These are phyloP conservation scores for sunflower (Helianthus annuus) DNA, from an alignment of 129 eudicot species.

Conservation along the genomic window DNA sequence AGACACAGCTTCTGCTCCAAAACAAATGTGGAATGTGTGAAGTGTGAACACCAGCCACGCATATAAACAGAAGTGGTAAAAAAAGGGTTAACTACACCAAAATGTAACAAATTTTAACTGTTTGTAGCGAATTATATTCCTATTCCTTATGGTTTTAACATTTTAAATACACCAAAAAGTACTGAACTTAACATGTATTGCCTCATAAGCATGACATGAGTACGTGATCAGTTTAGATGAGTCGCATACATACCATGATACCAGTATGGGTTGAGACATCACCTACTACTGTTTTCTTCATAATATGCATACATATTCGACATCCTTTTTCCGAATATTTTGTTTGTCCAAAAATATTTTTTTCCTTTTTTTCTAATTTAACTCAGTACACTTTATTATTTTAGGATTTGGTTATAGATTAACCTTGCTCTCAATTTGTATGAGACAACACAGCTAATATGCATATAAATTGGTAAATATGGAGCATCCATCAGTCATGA, in stretches of 20 bases:
- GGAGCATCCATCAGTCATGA: too few relatives aligned
- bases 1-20: constrained; percentile 74
- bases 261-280: background rate
- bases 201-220: background rate
- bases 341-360: too few relatives aligned
- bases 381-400: background rate
- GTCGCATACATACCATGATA: background rate
- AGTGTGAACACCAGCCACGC: background rate
- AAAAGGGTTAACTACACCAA: background rate
- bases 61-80: background rate
- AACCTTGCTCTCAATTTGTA: background rate
- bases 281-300: background rate
- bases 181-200: background rate
- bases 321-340: too few relatives aligned
- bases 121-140: too few relatives aligned
- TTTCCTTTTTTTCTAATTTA: too few relatives aligned
- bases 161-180: background rate
- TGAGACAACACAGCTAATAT: background rate
- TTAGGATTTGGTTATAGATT: background rate
- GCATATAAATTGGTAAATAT: background rate
- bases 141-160: too few relatives aligned
- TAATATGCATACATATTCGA: background rate
- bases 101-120: background rate
- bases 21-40: background rate
- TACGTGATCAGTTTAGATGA: background rate